phyloP scores from a whole-genome alignment of 129 eudicot species.

The Helianthus annuus region HanXRQr2.0-SUNRISE NC_035438.2:41427021-41427520 shows the following conservation, averaged over 20 bases:
- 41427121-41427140: not conserved
- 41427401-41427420: not conserved
- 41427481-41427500: not conserved
- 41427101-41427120: constrained; percentile 9
- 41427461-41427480: constrained; percentile 14
- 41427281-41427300: constrained; percentile 16
- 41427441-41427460: not conserved
- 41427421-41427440: no score
- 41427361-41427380: not conserved
- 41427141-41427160: not conserved
- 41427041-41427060: constrained; percentile 20
- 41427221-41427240: constrained; percentile 16
- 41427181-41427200: no score
- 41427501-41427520: no score
- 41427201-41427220: not conserved
- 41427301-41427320: not conserved
- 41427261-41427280: constrained; percentile 1
- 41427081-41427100: constrained; percentile 14
- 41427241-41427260: constrained; percentile 19
- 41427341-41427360: constrained; percentile 18
- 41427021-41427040: constrained; percentile 16
- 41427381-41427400: not conserved
- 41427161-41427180: not conserved
- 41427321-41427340: no score
- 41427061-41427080: not conserved